Conservation (phyloP, 371 early-diverging fungal genomes). For the Mortierella sp. region DNA sequence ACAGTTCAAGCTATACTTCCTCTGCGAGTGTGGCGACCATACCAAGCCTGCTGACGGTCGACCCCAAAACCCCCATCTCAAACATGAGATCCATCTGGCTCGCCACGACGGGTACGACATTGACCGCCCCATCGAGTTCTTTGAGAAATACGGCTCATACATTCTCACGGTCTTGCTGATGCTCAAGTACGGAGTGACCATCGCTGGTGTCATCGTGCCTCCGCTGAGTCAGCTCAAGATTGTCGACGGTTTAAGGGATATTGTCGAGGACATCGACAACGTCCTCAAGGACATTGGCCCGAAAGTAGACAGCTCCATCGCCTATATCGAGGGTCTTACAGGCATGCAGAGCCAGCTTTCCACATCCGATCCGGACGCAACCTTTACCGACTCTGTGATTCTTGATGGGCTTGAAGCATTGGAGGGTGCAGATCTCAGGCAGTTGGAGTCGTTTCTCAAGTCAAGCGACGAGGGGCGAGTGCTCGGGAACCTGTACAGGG, state of each 20-base stretch:
- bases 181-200: constrained; percentile 22
- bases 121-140: constrained; percentile 33
- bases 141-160: constrained; percentile 28
- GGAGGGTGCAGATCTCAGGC: constrained; percentile 1
- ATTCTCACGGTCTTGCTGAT: constrained; percentile 27
- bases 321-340: constrained; percentile 16
- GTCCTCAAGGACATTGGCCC: constrained; percentile 13
- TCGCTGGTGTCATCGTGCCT: constrained; percentile 29
- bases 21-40: constrained; percentile 31
- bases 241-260: background rate
- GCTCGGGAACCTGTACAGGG: constrained; percentile 10
- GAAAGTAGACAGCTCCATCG: constrained; percentile 25
- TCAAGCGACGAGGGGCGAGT: background rate
- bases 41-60: background rate
- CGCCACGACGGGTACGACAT: background rate
- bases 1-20: constrained; percentile 20
- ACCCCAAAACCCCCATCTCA: background rate
- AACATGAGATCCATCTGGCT: constrained; percentile 17
- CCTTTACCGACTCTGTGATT: background rate
- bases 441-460: constrained; percentile 1
- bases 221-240: constrained; percentile 12
- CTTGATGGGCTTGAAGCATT: background rate
- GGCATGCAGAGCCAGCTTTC: background rate
- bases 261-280: background rate
- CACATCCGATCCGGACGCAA: too few relatives aligned